Evolutionary conservation across 2,329 filamentous ascomycete genomes (phyloP), one percentile per base, ranked within the genome.

Genomic region (Cephalotrichum gorgonifer): DNA sequence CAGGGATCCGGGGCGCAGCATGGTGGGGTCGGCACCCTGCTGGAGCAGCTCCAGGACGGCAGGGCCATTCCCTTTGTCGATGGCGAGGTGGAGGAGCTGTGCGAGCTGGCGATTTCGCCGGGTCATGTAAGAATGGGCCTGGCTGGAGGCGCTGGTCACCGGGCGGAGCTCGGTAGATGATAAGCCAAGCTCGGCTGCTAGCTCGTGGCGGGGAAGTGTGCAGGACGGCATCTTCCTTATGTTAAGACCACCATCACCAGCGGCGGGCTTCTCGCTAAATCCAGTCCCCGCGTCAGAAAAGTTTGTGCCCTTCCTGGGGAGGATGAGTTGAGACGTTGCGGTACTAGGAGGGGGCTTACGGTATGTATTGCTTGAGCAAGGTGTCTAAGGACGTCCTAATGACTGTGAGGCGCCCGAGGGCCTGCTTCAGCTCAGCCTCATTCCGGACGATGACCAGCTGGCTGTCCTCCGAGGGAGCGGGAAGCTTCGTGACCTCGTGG

Each of bases 71-170:
- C 43, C 51, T 35, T 47, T 44, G 22, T 59, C 57, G 30, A 60
- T 59, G 48, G 57, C 57, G 15, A 54, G 49, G 46, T 60, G 57
- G 20, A 60, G 48, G 14, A 50, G 38, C 23, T 49, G 41, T 17
- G 39, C 35, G 27, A 44, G 42, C 17, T 49, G 41, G 15, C 41
- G 28, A 14, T 47, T 44, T 12, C 44, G 38, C 22, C 49, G 20
- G 11, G 44, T 43, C 17, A 39, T 38, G 28, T 41, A 38, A 4
- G 46, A 48, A 5, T 31, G 33, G n/a, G 46, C 35, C 14, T 31
- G 39, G 35, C 46, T 48, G 4, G 46, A 42, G 15, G 38, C 25
- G 11, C 35, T 39, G 8, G 46, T 48, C 17, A 38, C 33, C 3
- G 46, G 38, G 3, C 46, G 46, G 6, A 33, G 35, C 33, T 38